phyloP scores from a whole-genome alignment of 768 basidiomycete genomes.

The Neoboletus magnificus region DNA sequence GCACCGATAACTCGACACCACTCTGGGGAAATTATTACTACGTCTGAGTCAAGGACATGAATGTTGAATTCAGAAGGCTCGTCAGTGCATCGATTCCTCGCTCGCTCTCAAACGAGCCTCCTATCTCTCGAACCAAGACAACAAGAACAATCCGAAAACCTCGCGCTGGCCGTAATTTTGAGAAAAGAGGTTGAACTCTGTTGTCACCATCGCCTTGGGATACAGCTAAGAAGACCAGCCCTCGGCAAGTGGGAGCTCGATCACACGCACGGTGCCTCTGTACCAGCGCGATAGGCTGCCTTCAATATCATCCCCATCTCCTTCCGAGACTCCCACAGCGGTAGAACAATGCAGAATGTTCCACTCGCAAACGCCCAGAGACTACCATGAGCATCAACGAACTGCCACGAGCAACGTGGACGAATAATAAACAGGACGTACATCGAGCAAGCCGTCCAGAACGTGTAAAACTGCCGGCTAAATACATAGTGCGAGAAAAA shows the following conservation, averaged over 20 bases:
- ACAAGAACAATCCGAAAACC: constrained; percentile 23
- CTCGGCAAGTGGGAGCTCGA: neutral
- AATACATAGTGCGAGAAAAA: constrained; percentile 39
- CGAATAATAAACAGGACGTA: constrained; percentile 13
- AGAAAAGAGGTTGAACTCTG: constrained; percentile 17
- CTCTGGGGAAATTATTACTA: no score
- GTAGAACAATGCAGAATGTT: constrained; percentile 36
- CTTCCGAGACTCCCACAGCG: constrained; percentile 35
- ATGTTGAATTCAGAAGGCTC: no score
- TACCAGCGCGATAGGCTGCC: constrained; percentile 10
- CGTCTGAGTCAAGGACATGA: no score
- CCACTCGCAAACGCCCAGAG: constrained; percentile 38
- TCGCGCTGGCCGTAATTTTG: constrained; percentile 1
- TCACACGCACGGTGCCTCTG: neutral
- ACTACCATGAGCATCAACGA: constrained; percentile 16
- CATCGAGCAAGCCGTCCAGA: constrained; percentile 41
- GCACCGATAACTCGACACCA: no score
- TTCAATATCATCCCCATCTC: constrained; percentile 30
- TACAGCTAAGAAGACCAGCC: constrained; percentile 5
- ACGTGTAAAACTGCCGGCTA: constrained; percentile 34
- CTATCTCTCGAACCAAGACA: constrained; percentile 15
- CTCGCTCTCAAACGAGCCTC: neutral
- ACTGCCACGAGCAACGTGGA: neutral
- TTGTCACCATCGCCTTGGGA: constrained; percentile 25
- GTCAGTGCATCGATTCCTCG: no score